Evolutionary conservation across 1,139 yeast genomes (phyloP).

Genomic region (Blastobotrys capitulatus): DNA sequence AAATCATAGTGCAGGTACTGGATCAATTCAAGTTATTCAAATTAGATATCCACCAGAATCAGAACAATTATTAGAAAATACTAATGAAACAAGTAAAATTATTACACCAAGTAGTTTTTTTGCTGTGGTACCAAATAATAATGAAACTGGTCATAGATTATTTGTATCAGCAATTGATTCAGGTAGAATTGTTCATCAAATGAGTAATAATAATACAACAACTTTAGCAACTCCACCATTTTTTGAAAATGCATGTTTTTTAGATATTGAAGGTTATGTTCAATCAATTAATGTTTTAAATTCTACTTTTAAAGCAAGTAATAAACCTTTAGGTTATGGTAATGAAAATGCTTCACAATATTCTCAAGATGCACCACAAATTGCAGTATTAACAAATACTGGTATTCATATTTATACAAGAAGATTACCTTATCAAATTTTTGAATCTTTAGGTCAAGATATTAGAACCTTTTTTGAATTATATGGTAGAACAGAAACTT

Average conservation of each 20-base stretch:
- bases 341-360: constrained; percentile 85
- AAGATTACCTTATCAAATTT: constrained; percentile 72
- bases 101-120: constrained; percentile 82
- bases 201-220: constrained; percentile 33
- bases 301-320: constrained; percentile 64
- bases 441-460: constrained; percentile 64
- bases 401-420: constrained; percentile 74
- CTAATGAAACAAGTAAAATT: constrained; percentile 42
- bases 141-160: constrained; percentile 40
- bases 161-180: constrained; percentile 80
- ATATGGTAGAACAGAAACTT: constrained; percentile 70
- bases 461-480: constrained; percentile 46
- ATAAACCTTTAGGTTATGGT: constrained; percentile 71
- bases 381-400: constrained; percentile 76
- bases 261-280: constrained; percentile 58
- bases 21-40: constrained; percentile 33
- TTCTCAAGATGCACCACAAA: constrained; percentile 42
- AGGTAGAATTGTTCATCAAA: constrained; percentile 62
- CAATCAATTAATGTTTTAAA: constrained; percentile 70
- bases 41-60: constrained; percentile 33
- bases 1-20: constrained; percentile 3
- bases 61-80: constrained; percentile 36
- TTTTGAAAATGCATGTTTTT: constrained; percentile 76
- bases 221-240: constrained; percentile 40
- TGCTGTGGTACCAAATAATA: constrained; percentile 39